Base-by-base conservation (phyloP, 192 early-diverging fungal genomes). In the Geranomyces michiganensis region DNA sequence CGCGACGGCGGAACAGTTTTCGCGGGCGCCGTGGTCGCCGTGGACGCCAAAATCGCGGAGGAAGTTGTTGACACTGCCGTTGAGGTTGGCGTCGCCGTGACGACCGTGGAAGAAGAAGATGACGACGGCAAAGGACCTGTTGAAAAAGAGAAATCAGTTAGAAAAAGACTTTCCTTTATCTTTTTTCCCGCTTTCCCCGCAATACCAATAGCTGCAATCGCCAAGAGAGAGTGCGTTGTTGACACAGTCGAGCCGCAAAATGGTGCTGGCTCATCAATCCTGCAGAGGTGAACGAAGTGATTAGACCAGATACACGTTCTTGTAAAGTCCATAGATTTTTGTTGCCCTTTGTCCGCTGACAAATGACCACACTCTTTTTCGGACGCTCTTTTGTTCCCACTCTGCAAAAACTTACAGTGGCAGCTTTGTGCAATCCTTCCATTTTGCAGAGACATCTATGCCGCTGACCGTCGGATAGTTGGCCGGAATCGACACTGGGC, bases 381-480 rank as follows among this genome's bases (percentile, higher is more conserved):
- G n/a, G n/a, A n/a, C n/a, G n/a, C n/a, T n/a, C n/a, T n/a, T n/a
- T n/a, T n/a, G n/a, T n/a, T n/a, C n/a, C n/a, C 36, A 41, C 36
- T 7, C 36, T 41, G 5, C 36, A 7, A 41, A 41, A 3, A 41
- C 36, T 41, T 41, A 41, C 36, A 53, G 17, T 6, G 60, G 60
- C 60, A 62, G 19, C 36, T 62, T 30, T 8, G 19, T 62, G 30
- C 60, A 62, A 27, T 62, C 60, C 60, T 62, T 62, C 60, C 60
- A 62, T 27, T 30, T 31, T 12, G 60, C 60, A 0, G 32, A 21
- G 1, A 33, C 36, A 26, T 62, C 60, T n/a, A 62, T 27, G 27
- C 31, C 36, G 0, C n/a, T 62, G 10, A 62, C 60, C 19, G 31
- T 62, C 60, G 60, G 60, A 30, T 36, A 62, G n/a, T 62, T 33